Base-by-base conservation (phyloP, 257 asterid genomes). In the Ocimum tenuiflorum region DNA sequence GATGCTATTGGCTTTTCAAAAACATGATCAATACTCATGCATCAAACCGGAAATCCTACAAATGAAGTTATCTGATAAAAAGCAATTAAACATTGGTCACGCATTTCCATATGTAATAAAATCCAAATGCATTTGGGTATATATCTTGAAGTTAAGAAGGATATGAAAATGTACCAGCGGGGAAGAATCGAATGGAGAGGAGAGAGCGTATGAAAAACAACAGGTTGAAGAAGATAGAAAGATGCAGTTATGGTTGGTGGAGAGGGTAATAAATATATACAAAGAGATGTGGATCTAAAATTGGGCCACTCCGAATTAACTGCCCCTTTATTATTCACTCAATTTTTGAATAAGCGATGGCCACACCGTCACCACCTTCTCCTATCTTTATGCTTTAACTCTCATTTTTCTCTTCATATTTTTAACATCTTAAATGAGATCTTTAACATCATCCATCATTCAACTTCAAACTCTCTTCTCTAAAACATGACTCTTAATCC, bases 281-380 rank as follows among this genome's bases (percentile, higher is more conserved):
- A 59, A 69, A 48, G 45, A 69, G 35, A 14, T 48, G 73, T 58
- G 68, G 74, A 47, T 61, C 61, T 58, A 59, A 69, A 45, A 9
- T 47, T 67, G 38, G 23, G 15, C 48, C 3, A 4, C 53, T 48
- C 74, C 74, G 74, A 58, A 48, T 46, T 27, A 27, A 27, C 31
- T 27, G 31, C 31, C 4, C 31, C 4, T 4, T 13, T 33, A 46
- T 68, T 31, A 58, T 68, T 68, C 73, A 36, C 60, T 47, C 73
- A 57, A 68, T 13, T 46, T 59, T 69, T 69, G 27, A 67, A 67
- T n/a, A n/a, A n/a, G n/a, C n/a, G n/a, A n/a, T n/a, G n/a, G n/a
- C 74, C 61, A 57, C 74, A 36, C 74, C n/a, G n/a, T n/a, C n/a
- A n/a, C n/a, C 74, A 36, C 68, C n/a, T 23, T 50, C 56, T 15